Conservation (phyloP, 257 asterid genomes). For the Lithospermum erythrorhizon region DNA sequence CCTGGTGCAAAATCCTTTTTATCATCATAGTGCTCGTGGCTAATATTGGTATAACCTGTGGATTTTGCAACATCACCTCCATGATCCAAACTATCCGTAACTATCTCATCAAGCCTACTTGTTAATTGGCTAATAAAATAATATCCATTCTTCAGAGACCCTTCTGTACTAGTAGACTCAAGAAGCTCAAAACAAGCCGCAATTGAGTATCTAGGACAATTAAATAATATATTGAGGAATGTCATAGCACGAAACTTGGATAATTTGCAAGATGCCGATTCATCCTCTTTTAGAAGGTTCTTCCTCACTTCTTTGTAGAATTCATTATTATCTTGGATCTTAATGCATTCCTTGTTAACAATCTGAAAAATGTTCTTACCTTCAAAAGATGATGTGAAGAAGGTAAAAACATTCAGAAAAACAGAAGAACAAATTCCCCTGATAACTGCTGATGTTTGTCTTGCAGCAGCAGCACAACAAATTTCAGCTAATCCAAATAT, state of each 20-base stretch:
- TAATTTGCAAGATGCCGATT: conserved; percentile 35
- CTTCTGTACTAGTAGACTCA: conserved; percentile 35
- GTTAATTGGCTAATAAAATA: conserved; percentile 66
- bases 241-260: conserved; percentile 53
- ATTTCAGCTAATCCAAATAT: conserved; percentile 63
- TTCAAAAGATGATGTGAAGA: conserved; percentile 58
- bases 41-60: conserved; percentile 18
- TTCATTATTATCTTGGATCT: conserved; percentile 39
- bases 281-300: conserved; percentile 47
- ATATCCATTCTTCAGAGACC: conserved; percentile 38
- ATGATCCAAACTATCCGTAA: conserved; percentile 18
- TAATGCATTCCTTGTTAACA: conserved; percentile 46
- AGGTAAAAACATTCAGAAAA: conserved; percentile 45
- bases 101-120: conserved; percentile 34
- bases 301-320: conserved; percentile 34
- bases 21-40: conserved; percentile 26
- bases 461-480: conserved; percentile 52
- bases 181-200: conserved; percentile 68
- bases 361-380: conserved; percentile 58
- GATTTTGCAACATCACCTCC: conserved; percentile 21
- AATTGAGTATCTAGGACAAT: conserved; percentile 53
- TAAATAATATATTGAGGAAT: conserved; percentile 54
- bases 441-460: conserved; percentile 43
- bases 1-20: conserved; percentile 20
- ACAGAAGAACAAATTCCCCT: conserved; percentile 58